These are phyloP conservation scores for Hygrocybe coccinea DNA, from an alignment of 768 basidiomycete genomes.

Conservation along the genomic window DNA sequence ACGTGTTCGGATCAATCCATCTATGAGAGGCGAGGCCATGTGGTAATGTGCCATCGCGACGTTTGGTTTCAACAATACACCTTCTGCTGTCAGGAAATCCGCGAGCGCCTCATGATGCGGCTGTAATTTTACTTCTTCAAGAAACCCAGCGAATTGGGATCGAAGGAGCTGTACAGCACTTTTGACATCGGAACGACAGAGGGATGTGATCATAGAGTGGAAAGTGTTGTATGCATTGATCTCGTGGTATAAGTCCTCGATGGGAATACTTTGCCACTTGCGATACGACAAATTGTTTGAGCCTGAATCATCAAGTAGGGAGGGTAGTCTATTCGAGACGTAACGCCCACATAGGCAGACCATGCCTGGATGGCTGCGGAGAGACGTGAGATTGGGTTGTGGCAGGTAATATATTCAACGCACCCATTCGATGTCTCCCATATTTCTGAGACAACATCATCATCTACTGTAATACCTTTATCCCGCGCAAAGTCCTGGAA, in stretches of 20 bases:
- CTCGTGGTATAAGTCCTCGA: conserved; percentile 3
- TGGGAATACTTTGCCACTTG: conserved; percentile 6
- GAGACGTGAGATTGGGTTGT: not conserved
- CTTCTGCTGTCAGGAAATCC: conserved; percentile 5
- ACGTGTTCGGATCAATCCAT: conserved; percentile 6
- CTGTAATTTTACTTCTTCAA: not conserved
- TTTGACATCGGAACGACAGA: not conserved
- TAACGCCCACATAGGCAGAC: not conserved
- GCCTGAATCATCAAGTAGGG: not conserved
- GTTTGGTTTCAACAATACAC: conserved; percentile 3
- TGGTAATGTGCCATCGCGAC: not conserved
- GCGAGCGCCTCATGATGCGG: not conserved
- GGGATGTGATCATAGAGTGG: conserved; percentile 7
- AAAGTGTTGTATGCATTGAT: conserved; percentile 8
- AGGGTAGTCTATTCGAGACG: not conserved
- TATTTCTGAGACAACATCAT: not conserved
- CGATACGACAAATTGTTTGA: not conserved
- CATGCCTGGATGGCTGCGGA: not conserved
- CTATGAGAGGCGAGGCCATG: conserved; percentile 4
- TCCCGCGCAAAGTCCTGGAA: not conserved
- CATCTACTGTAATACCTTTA: not conserved
- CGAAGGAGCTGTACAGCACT: conserved; percentile 9
- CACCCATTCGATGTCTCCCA: conserved; percentile 1
- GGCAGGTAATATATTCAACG: not conserved
- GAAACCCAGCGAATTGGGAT: conserved; percentile 10